A percentile compares a stretch with the other conserved stretches of the same genome.
Evolutionary conservation across 1,139 yeast species (phyloP).

Genomic region (Blastobotrys petasosporus): DNA sequence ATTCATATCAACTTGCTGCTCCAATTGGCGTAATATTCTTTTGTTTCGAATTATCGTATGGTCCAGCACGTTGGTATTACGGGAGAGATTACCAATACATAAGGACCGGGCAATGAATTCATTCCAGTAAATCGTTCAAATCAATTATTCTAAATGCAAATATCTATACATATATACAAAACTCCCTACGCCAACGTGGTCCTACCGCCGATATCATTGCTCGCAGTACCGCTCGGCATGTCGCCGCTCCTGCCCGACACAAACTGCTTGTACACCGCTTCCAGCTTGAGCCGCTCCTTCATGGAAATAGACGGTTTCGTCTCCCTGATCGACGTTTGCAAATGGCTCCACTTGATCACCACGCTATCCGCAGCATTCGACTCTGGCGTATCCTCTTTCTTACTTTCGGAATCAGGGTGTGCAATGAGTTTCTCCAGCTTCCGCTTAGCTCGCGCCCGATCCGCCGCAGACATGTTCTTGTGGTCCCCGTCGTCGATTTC

Average conservation of each 20-base stretch:
- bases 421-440: conserved; percentile 9
- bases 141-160: neutral
- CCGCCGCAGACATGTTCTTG: conserved; percentile 28
- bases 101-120: too few relatives aligned
- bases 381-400: conserved; percentile 1
- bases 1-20: too few relatives aligned
- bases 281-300: conserved; percentile 60
- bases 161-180: neutral
- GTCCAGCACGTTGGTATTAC: too few relatives aligned
- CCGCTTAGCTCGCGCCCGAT: conserved; percentile 33
- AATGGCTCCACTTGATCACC: conserved; percentile 47
- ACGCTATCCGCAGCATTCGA: conserved; percentile 25
- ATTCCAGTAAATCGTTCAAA: too few relatives aligned
- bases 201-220: conserved; percentile 81
- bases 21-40: too few relatives aligned
- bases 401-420: conserved; percentile 3
- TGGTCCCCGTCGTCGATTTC: conserved; percentile 26
- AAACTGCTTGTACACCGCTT: conserved; percentile 63
- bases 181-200: conserved; percentile 55
- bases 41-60: too few relatives aligned
- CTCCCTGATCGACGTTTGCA: conserved; percentile 59
- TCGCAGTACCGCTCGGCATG: conserved; percentile 81
- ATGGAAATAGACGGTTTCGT: conserved; percentile 84
- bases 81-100: too few relatives aligned
- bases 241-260: conserved; percentile 77